Evolutionary conservation across 83 land plant genomes (phyloP).

Genomic region (Thuja plicata): DNA sequence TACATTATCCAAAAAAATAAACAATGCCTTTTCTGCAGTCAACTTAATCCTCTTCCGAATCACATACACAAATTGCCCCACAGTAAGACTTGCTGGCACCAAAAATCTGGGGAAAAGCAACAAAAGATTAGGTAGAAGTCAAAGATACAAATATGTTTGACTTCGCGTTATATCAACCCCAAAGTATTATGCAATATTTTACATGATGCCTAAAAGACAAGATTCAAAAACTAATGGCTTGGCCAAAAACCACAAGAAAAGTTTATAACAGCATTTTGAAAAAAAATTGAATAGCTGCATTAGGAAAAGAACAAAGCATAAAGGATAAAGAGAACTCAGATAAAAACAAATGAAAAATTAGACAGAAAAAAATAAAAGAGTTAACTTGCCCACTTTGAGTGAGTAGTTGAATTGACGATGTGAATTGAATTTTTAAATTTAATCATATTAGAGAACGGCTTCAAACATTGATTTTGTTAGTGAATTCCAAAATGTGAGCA

Average conservation of each 20-base stretch:
- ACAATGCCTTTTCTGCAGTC: slow-evolving; percentile 22
- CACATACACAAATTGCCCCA: slow-evolving; percentile 32
- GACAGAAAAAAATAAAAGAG: no score
- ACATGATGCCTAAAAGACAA: neutral
- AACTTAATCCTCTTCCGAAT: slow-evolving; percentile 23
- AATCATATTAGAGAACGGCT: neutral
- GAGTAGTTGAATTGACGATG: neutral
- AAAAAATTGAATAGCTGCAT: no score
- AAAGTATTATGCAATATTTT: neutral
- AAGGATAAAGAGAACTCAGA: neutral
- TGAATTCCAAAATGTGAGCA: neutral
- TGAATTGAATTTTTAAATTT: neutral
- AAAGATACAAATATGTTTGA: neutral
- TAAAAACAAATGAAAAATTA: no score
- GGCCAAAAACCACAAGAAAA: neutral
- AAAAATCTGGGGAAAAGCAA: slow-evolving; percentile 28
- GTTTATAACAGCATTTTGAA: neutral
- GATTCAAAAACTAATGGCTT: neutral
- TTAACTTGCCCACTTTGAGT: neutral
- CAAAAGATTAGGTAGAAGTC: neutral
- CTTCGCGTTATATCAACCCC: neutral
- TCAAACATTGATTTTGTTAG: neutral
- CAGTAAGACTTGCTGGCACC: slow-evolving; percentile 29
- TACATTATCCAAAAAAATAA: slow-evolving; percentile 25
- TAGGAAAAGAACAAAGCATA: neutral